These are phyloP conservation scores for Rhodotorula paludigena DNA, from an alignment of 768 basidiomycete genomes.

Conservation along the genomic window DNA sequence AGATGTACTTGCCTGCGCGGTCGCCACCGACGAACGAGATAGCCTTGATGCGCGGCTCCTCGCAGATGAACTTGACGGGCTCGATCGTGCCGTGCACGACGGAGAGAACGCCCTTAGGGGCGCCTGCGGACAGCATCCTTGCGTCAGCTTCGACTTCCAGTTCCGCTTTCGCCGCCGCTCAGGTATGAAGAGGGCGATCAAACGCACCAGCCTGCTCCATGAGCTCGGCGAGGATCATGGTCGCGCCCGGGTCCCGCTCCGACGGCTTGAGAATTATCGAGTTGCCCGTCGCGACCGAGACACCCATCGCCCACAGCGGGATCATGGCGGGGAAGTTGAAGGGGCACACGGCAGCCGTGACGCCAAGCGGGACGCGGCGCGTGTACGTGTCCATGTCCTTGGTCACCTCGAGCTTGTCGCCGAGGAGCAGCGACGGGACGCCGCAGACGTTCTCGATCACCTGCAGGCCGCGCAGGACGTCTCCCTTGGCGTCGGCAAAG, in stretches of 20 bases:
- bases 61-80: conserved; percentile 86
- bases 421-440: conserved; percentile 77
- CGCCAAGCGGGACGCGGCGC: conserved; percentile 76
- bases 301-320: conserved; percentile 81
- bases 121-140: conserved; percentile 16
- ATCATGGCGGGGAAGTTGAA: conserved; percentile 65
- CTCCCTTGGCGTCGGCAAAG: conserved; percentile 85
- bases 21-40: conserved; percentile 97
- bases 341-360: conserved; percentile 66
- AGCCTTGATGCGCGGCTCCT: conserved; percentile 82
- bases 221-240: conserved; percentile 95
- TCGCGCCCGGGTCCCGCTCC: conserved; percentile 92
- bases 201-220: conserved; percentile 66
- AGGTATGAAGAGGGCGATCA: not conserved
- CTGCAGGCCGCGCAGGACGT: conserved; percentile 75
- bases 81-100: conserved; percentile 83
- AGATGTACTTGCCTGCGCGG: conserved; percentile 87
- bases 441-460: conserved; percentile 57
- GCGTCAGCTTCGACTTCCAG: not conserved
- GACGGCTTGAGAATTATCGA: conserved; percentile 92
- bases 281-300: conserved; percentile 85
- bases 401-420: conserved; percentile 85
- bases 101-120: conserved; percentile 71
- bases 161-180: not conserved
- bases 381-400: conserved; percentile 91